Evolutionary conservation across 179 eudicot genomes (phyloP).

Genomic region (Amaranthus tricolor): DNA sequence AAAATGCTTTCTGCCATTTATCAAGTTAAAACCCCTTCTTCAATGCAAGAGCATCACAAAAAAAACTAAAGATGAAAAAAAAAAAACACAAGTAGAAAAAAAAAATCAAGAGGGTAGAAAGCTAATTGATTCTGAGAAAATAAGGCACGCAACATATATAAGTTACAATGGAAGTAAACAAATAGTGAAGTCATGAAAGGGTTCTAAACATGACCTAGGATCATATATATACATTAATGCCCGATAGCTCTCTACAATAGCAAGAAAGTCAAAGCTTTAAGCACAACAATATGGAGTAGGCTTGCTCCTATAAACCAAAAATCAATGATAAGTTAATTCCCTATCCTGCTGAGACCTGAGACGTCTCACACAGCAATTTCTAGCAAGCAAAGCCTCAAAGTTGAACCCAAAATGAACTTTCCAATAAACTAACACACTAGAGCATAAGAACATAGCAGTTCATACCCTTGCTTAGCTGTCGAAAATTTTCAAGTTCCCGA

Average conservation of each 20-base stretch:
- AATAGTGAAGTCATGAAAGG: no score
- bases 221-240: no score
- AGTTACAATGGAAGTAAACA: not conserved
- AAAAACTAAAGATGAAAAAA: not conserved
- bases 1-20: not conserved
- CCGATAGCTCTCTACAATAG: no score
- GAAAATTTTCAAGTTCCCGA: slow-evolving; percentile 37
- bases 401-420: not conserved
- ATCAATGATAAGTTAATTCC: no score
- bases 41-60: not conserved
- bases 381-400: not conserved
- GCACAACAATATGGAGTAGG: no score
- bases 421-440: not conserved
- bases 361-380: not conserved
- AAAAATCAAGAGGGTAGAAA: not conserved
- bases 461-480: slow-evolving; percentile 56
- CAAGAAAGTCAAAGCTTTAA: no score
- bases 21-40: not conserved
- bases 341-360: not conserved
- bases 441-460: not conserved
- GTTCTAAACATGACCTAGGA: no score
- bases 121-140: not conserved
- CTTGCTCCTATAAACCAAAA: no score
- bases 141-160: not conserved
- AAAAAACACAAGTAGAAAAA: not conserved